Evolutionary conservation across 2,329 filamentous ascomycete genomes (phyloP).

Genomic region (Malbranchea zuffiana): DNA sequence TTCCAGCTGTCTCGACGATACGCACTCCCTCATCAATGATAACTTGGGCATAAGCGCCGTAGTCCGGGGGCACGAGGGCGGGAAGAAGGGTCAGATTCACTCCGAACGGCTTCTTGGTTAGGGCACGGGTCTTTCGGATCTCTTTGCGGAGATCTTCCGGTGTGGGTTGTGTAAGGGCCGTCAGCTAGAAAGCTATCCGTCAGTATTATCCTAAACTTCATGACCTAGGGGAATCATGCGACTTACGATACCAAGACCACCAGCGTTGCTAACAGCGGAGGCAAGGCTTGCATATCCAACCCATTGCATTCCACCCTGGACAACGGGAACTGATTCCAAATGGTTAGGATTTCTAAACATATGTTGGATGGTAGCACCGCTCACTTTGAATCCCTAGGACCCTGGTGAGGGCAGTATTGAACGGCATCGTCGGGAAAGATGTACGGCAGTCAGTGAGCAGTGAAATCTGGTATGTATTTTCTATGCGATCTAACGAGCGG

Average conservation of each 20-base stretch:
- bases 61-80: conserved; percentile 80
- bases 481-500: too few species aligned
- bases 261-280: conserved; percentile 44
- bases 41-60: conserved; percentile 79
- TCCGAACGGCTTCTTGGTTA: conserved; percentile 58
- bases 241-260: conserved; percentile 42
- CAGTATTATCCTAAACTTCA: too few species aligned
- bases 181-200: conserved; percentile 29
- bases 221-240: too few species aligned
- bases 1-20: conserved; percentile 87
- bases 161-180: conserved; percentile 72
- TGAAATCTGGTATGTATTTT: too few species aligned
- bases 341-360: too few species aligned
- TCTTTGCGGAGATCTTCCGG: conserved; percentile 87
- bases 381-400: conserved; percentile 44
- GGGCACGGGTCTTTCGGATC: conserved; percentile 71
- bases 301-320: conserved; percentile 47
- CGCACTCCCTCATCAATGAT: conserved; percentile 86
- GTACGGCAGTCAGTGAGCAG: neutral
- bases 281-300: conserved; percentile 45
- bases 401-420: conserved; percentile 53
- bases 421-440: conserved; percentile 42
- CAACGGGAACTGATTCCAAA: conserved; percentile 38
- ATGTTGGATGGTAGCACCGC: too few species aligned
- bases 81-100: conserved; percentile 95